These are phyloP conservation scores for Kwoniella shivajii DNA, from an alignment of 1,284 basidiomycete species.

Conservation along the genomic window DNA sequence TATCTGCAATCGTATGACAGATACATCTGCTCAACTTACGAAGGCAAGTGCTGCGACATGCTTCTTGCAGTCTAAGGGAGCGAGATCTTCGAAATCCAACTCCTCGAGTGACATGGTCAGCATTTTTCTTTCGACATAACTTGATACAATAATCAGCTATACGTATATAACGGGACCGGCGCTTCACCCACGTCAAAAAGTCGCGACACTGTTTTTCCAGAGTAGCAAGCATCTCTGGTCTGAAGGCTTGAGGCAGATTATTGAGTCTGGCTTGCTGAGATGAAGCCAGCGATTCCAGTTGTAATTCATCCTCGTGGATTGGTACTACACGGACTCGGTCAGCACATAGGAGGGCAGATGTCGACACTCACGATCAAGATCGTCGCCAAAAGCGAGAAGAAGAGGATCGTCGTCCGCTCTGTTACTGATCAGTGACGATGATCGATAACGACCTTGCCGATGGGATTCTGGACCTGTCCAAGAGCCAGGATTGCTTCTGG, in stretches of 20 bases:
- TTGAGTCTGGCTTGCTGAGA: conserved; percentile 17
- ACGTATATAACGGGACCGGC: background rate
- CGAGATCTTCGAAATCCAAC: conserved; percentile 31
- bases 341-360: no score
- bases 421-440: conserved; percentile 19
- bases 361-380: conserved; percentile 24
- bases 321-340: background rate
- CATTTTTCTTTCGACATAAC: conserved; percentile 34
- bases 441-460: conserved; percentile 5
- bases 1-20: background rate
- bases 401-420: conserved; percentile 26
- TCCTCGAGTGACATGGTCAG: conserved; percentile 8
- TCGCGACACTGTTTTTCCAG: conserved; percentile 44
- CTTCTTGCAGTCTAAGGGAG: conserved; percentile 17
- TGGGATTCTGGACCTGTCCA: background rate
- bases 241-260: conserved; percentile 33
- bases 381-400: conserved; percentile 14
- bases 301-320: conserved; percentile 2
- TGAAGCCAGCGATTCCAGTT: conserved; percentile 1
- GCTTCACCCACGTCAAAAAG: conserved; percentile 40
- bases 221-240: conserved; percentile 36
- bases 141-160: background rate
- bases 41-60: conserved; percentile 41
- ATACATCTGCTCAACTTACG: conserved; percentile 15
- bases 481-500: conserved; percentile 10